Base-by-base conservation (phyloP, 805 yeast species). In the Starmerella asiatica region DNA sequence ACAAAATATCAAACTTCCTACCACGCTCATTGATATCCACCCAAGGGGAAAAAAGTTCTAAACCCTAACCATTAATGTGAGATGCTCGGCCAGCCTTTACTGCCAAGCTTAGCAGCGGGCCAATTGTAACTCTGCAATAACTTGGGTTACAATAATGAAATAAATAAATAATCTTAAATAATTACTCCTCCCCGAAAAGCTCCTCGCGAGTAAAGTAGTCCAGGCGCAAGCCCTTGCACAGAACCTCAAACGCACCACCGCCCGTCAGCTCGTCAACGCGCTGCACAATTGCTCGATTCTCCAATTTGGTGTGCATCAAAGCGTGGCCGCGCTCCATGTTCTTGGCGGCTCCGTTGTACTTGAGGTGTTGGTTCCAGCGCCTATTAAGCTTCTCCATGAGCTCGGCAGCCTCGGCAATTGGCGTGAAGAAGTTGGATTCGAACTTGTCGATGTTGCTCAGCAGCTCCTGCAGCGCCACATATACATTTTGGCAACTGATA, bases 1-100 rank as follows among this genome's bases (percentile, higher is more conserved):
- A 60, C 99, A 91, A 62, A 91, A 91, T 43, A 91, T 88, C 54
- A 91, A 72, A 36, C 94, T 81, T 14, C 98, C 99, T 31, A 91
- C 94, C 15, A 76, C 93, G 42, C 95, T 83, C 98, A 91, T 88
- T n/a, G n/a, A n/a, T n/a, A n/a, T n/a, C n/a, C n/a, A n/a, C n/a
- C n/a, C n/a, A n/a, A n/a, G n/a, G n/a, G n/a, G n/a, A n/a, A n/a
- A n/a, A n/a, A n/a, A n/a, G n/a, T n/a, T n/a, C n/a, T n/a, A n/a
- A n/a, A n/a, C n/a, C n/a, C n/a, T n/a, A n/a, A n/a, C n/a, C n/a
- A n/a, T n/a, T n/a, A n/a, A n/a, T n/a, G n/a, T n/a, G n/a, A n/a
- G n/a, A n/a, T n/a, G n/a, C n/a, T n/a, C n/a, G n/a, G n/a, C n/a
- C n/a, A n/a, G n/a, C n/a, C n/a, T n/a, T n/a, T n/a, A n/a, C n/a